Base-by-base conservation (phyloP, 305 asterid species). In the Fraxinus angustifolia region DNA sequence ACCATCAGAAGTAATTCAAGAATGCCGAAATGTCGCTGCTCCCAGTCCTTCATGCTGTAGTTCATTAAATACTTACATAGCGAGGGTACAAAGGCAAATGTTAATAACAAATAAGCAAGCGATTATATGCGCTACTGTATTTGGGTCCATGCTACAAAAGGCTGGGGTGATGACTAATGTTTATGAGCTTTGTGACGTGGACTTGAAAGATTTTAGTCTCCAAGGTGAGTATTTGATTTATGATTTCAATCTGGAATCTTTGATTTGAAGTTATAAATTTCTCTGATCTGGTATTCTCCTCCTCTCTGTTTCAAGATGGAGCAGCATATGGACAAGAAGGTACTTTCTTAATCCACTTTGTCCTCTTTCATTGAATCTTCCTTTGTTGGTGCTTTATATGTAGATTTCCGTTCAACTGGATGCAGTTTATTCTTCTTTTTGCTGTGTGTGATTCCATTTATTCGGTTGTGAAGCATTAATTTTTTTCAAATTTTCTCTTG, bases 101-200 rank as follows among this genome's bases (percentile, higher is more conserved):
- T 82, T 96, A 88, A 93, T 96, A 81, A 96, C 99, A 17, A 96
- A 96, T 83, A 87, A 91, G 72, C 99, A 96, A 82, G 99, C 98
- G 40, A 96, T 96, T 78, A 85, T 92, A 12, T 96, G 98, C 68
- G 97, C 99, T 42, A 86, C 91, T 53, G 75, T 85, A 78, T 90
- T 94, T 50, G 98, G 99, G 36, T 89, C 93, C 82, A 89, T 96
- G 95, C 89, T 96, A 84, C 89, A 87, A 56, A 96, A 91, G 88
- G 98, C 92, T 74, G 99, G 99, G 78, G 97, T 94, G 65, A 88
- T 93, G 94, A 77, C 92, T 50, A 92, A 96, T 77, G 88, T 96
- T 76, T 96, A 90, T 72, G 94, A 93, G 90, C 97, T 96, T 85
- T 96, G 99, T 84, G 98, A 96, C 87, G 95, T 96, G 81, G 98